Evolutionary conservation across 2,329 filamentous ascomycete genomes (phyloP).

Genomic region (Tolypocladium tundrense): DNA sequence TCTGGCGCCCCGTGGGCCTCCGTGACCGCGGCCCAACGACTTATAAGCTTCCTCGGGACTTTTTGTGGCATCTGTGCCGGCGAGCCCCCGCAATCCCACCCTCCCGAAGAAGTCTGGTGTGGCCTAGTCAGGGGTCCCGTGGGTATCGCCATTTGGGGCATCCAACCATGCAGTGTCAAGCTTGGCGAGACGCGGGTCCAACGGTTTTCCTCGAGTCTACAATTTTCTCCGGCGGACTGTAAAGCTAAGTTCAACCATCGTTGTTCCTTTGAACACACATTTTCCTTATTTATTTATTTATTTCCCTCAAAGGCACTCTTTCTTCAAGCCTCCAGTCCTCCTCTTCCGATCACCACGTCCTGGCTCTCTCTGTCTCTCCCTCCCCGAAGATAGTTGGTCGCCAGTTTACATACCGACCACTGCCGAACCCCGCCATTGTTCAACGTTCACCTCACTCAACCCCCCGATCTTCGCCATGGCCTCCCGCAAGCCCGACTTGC

Average conservation of each 20-base stretch:
- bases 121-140: conserved; percentile 3
- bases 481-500: conserved; percentile 13
- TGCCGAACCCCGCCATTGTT: background rate
- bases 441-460: too few species aligned
- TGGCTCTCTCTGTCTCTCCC: background rate
- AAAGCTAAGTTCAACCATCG: background rate
- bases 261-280: background rate
- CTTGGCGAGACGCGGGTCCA: background rate
- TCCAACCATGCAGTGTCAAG: background rate
- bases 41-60: background rate
- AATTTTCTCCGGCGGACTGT: background rate
- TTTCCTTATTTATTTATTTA: background rate
- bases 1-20: background rate
- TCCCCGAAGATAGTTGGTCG: background rate
- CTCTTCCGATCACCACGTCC: background rate
- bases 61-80: background rate
- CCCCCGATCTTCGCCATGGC: conserved; percentile 10
- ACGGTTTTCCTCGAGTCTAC: background rate
- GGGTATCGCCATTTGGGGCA: background rate
- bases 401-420: background rate
- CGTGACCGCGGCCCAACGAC: background rate
- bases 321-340: background rate
- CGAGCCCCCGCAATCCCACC: background rate
- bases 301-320: too few species aligned
- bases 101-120: background rate